Base-by-base conservation (phyloP, 768 basidiomycete species). In the Mycena filopes region DNA sequence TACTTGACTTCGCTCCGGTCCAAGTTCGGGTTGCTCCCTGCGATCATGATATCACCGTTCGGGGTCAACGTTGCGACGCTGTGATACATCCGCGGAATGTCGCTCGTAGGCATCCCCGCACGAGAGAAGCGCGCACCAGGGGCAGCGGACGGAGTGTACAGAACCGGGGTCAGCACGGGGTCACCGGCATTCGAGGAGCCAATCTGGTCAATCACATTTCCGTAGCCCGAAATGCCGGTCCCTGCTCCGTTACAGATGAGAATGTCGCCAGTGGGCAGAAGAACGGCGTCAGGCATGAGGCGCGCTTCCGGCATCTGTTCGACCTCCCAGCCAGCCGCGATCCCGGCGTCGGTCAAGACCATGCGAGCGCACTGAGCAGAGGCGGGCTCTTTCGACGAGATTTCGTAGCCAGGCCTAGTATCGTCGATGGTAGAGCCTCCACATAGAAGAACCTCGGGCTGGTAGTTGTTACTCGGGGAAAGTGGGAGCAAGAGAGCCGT, bases 1-100 rank as follows among this genome's bases (percentile, higher is more conserved):
- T 92, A 96, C 73, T 81, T 80, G 43, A 86, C 70, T 69, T 87
- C 89, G 70, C 89, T 93, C 55, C 91, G 80, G 75, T 94, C 92
- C 63, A 94, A 75, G 75, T 94, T 94, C 26, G 93, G 93, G 71
- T 93, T 94, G 64, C 92, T 92, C 36, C 93, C 93, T 21, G 92
- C 89, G 60, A 95, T 87, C 89, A 94, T 87, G 53, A 94, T 76
- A 55, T 85, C 83, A 4, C 89, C 93, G 31, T 78, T 79, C 9
- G 93, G 93, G 10, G 91, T 90, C 71, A 94, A 77, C 18, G 89
- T 92, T 48, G 93, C 93, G 0, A 91, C 87, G n/a, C 92, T 94
- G 72, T 94, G 93, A 72, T 94, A 95, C 75, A 95, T 70, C 55
- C 93, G 78, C 20, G 93, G 88, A 65, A 94, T 93, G 25, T 79